phyloP scores from a whole-genome alignment of 805 yeast genomes.

The Allodekkera sacchari region DNA sequence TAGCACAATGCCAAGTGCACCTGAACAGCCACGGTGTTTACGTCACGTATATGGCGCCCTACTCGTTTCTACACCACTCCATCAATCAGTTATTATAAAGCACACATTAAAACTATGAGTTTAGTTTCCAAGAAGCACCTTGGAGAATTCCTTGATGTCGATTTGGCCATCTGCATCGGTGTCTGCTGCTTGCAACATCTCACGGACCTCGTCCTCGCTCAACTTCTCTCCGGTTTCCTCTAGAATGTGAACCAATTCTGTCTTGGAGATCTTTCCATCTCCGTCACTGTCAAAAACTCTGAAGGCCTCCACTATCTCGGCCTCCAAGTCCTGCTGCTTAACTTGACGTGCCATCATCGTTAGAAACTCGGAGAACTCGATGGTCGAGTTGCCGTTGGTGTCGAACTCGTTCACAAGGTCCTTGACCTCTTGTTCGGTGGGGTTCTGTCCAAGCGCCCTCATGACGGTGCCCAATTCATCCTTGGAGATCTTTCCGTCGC shows the following conservation, averaged over 20 bases:
- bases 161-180: slow-evolving; percentile 95
- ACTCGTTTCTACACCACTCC: no score
- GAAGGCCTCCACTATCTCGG: slow-evolving; percentile 95
- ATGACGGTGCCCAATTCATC: slow-evolving; percentile 95
- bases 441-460: slow-evolving; percentile 98
- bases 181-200: slow-evolving; percentile 94
- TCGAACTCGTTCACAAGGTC: slow-evolving; percentile 98
- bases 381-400: slow-evolving; percentile 85
- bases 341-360: slow-evolving; percentile 88
- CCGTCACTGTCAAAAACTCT: slow-evolving; percentile 96
- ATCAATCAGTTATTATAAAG: no score
- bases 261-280: slow-evolving; percentile 93
- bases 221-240: slow-evolving; percentile 97
- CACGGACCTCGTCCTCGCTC: slow-evolving; percentile 94
- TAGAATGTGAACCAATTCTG: slow-evolving; percentile 92
- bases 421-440: slow-evolving; percentile 90
- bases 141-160: slow-evolving; percentile 93
- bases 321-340: slow-evolving; percentile 95
- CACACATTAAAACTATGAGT: no score
- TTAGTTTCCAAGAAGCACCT: slow-evolving; percentile 71
- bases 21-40: no score
- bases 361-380: slow-evolving; percentile 74
- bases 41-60: no score
- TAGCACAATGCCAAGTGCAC: no score
- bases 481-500: slow-evolving; percentile 94